phyloP scores from a whole-genome alignment of 768 basidiomycete genomes.

The Phylloporus arenicola region DNA sequence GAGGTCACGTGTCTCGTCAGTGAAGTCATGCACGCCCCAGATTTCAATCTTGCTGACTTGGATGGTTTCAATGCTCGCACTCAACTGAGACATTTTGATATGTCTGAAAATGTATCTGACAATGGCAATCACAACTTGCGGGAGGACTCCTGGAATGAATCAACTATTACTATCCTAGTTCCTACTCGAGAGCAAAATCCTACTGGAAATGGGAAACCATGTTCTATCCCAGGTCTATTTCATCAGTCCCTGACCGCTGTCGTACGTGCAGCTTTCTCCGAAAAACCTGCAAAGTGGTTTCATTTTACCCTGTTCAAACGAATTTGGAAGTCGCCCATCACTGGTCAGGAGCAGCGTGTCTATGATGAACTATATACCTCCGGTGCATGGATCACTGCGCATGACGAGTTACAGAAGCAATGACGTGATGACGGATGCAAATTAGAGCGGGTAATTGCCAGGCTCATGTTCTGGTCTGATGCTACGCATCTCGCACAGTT shows the following conservation, averaged over 20 bases:
- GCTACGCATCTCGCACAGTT: constrained; percentile 14
- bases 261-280: constrained; percentile 7
- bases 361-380: constrained; percentile 26
- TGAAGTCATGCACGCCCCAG: background rate
- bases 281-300: constrained; percentile 10
- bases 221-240: constrained; percentile 26
- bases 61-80: constrained; percentile 11
- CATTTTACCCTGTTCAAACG: constrained; percentile 24
- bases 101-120: background rate
- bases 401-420: constrained; percentile 20
- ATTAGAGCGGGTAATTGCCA: constrained; percentile 11
- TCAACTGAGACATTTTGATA: constrained; percentile 7
- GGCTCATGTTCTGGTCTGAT: constrained; percentile 21
- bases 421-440: constrained; percentile 9
- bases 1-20: constrained; percentile 5
- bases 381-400: constrained; percentile 17
- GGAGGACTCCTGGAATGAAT: constrained; percentile 7
- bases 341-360: constrained; percentile 7
- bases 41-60: constrained; percentile 11
- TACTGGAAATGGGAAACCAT: constrained; percentile 10
- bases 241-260: constrained; percentile 18
- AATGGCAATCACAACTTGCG: background rate
- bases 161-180: constrained; percentile 21
- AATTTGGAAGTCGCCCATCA: constrained; percentile 12
- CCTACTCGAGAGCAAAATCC: constrained; percentile 22